Percentiles rank a stretch among this genome's conserved stretches.
phyloP scores from a whole-genome alignment of 2,329 filamentous ascomycete genomes.

The Nothophaeocryptopus gaeumannii region DNA sequence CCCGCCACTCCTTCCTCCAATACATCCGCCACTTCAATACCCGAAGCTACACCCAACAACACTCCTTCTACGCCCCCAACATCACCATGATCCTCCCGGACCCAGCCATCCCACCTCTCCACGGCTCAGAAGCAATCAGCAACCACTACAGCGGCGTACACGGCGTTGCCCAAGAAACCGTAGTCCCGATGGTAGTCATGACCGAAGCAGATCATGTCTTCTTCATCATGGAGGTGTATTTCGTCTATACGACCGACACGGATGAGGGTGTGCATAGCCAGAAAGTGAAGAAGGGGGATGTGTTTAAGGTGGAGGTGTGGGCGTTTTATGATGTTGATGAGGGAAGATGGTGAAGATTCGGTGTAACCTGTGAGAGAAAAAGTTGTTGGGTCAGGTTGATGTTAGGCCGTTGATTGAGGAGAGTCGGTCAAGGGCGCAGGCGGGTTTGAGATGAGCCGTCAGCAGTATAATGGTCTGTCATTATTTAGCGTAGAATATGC shows the following conservation, averaged over 20 bases:
- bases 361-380: slow-evolving; percentile 14
- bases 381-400: slow-evolving; percentile 13
- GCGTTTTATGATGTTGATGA: slow-evolving; percentile 15
- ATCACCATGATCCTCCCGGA: slow-evolving; percentile 12
- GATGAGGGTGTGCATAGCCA: slow-evolving; percentile 11
- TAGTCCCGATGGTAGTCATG: slow-evolving; percentile 10
- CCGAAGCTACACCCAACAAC: slow-evolving; percentile 10
- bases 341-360: slow-evolving; percentile 11
- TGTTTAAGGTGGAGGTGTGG: slow-evolving; percentile 14
- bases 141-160: slow-evolving; percentile 12
- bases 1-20: slow-evolving; percentile 5
- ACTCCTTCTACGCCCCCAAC: slow-evolving; percentile 9
- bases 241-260: slow-evolving; percentile 5
- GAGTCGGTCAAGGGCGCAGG: slow-evolving; percentile 11
- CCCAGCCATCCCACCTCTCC: slow-evolving; percentile 2
- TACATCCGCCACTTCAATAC: slow-evolving; percentile 13
- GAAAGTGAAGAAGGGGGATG: slow-evolving; percentile 9
- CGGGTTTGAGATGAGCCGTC: slow-evolving; percentile 7
- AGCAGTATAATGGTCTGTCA: not conserved
- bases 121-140: slow-evolving; percentile 7
- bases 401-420: slow-evolving; percentile 11
- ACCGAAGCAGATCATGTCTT: slow-evolving; percentile 11
- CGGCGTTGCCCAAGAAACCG: slow-evolving; percentile 8
- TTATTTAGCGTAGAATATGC: not conserved
- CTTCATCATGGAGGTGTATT: slow-evolving; percentile 14